Percentiles rank a stretch among this genome's conserved stretches.
phyloP scores from a whole-genome alignment of 2,329 filamentous ascomycete species.

The Aspergillus carbonarius region DNA sequence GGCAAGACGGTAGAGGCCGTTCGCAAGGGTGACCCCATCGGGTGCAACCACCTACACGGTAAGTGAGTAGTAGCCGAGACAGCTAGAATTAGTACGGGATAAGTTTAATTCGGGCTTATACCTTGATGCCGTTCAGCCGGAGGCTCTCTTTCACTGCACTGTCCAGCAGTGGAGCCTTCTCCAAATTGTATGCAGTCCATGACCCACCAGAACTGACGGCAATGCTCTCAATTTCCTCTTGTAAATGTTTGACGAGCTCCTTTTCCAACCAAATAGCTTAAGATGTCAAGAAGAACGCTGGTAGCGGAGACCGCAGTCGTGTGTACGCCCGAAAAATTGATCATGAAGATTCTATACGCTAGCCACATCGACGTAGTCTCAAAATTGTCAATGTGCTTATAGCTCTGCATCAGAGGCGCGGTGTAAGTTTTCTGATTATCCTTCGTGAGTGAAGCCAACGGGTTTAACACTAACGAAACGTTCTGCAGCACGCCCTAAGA shows the following conservation, averaged over 20 bases:
- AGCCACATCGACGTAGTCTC: constrained; percentile 15
- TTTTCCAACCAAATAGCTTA: constrained; percentile 5
- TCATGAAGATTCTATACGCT: constrained; percentile 16
- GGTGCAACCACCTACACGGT: constrained; percentile 9
- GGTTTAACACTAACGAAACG: constrained; percentile 16
- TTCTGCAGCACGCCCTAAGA: constrained; percentile 12
- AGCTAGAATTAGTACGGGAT: neutral
- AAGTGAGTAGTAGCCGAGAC: neutral
- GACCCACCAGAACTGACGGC: neutral
- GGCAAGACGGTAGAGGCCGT: constrained; percentile 13
- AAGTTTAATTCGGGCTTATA: neutral
- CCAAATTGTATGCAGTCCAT: constrained; percentile 13
- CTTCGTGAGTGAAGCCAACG: constrained; percentile 14
- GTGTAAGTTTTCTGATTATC: constrained; percentile 14
- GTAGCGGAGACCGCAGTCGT: constrained; percentile 15
- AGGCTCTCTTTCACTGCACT: constrained; percentile 16
- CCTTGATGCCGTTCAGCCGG: constrained; percentile 15
- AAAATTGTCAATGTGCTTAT: too few relatives aligned
- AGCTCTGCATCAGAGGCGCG: neutral
- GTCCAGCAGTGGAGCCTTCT: constrained; percentile 8
- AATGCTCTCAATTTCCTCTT: constrained; percentile 10
- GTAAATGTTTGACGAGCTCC: constrained; percentile 2
- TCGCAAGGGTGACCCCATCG: constrained; percentile 7
- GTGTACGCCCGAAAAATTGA: constrained; percentile 18
- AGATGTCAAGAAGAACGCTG: constrained; percentile 14